Base-by-base conservation (phyloP, 768 basidiomycete species). In the Hericium rajendrae region DNA sequence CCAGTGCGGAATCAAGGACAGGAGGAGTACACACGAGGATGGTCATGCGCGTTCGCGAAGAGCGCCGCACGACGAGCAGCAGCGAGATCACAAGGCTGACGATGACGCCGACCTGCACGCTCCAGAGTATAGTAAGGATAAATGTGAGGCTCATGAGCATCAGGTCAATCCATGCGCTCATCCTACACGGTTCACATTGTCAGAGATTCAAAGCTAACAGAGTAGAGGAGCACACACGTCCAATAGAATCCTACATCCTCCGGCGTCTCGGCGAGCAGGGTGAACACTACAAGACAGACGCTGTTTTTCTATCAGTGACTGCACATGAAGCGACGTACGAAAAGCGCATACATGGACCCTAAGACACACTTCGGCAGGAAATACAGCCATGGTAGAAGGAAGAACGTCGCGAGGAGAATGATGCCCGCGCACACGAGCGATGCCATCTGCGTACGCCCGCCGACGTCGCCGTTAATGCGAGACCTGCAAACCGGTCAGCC, bases 141-240 rank as follows among this genome's bases (percentile, higher is more conserved):
- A 98, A 97, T 0, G 97, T 97, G 53, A 94, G 78, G 20, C 75
- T 72, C 88, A 97, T 93, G 65, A 98, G 80, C 5, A 80, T 73
- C 51, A 95, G 75, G 68, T 98, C 95, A 39, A 83, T 82, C 90
- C 91, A 94, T n/a, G 95, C 90, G n/a, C 81, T 67, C 81, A 97
- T 92, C 64, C 88, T 88, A 38, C 54, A 18, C 52, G 2, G 16
- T 18, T 38, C 41, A 15, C 37, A 11, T 24, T 58, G 32, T 15
- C 46, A 41, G 52, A 51, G 11, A 32, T 22, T 37, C 6, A 26
- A 38, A 20, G n/a, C n/a, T 13, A 2, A 6, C 38, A 48, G 50
- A 60, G 51, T 38, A 16, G 26, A 20, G 53, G 40, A 52, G 46
- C 10, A 12, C 78, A 26, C 59, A 91, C 91, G 76, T 85, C 83